Conservation (phyloP, 306 rosid genomes). For the Prinsepia uniflora region DNA sequence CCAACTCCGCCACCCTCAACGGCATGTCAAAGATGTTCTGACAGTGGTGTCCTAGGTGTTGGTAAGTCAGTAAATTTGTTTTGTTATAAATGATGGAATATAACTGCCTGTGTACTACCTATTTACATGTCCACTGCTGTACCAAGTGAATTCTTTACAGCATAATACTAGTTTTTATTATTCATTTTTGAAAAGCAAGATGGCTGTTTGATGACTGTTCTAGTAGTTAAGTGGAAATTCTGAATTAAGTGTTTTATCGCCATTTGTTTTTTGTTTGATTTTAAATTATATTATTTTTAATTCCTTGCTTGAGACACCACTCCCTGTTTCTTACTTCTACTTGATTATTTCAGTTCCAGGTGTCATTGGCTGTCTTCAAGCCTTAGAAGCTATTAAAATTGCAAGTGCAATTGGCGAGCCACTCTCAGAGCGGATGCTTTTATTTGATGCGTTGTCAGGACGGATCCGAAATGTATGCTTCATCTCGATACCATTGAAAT, state of each 20-base stretch:
- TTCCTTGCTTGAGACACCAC: background rate
- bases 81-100: background rate
- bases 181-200: background rate
- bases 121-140: background rate
- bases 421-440: constrained; percentile 88
- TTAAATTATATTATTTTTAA: background rate
- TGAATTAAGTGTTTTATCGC: background rate
- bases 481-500: background rate
- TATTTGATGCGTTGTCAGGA: constrained; percentile 76
- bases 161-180: too few relatives aligned
- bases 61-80: constrained; percentile 41
- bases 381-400: constrained; percentile 92
- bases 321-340: constrained; percentile 6
- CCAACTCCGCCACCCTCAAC: constrained; percentile 92
- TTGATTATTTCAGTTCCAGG: constrained; percentile 76
- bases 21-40: constrained; percentile 96
- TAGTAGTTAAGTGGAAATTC: background rate
- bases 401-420: constrained; percentile 87
- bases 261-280: background rate
- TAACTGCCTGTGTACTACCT: background rate
- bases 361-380: constrained; percentile 93
- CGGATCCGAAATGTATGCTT: constrained; percentile 72
- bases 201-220: background rate
- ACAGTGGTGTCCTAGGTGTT: constrained; percentile 90
- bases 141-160: background rate